Base-by-base conservation (phyloP, 352 stramenopile genomes). In the Phytophthora cactorum region DNA sequence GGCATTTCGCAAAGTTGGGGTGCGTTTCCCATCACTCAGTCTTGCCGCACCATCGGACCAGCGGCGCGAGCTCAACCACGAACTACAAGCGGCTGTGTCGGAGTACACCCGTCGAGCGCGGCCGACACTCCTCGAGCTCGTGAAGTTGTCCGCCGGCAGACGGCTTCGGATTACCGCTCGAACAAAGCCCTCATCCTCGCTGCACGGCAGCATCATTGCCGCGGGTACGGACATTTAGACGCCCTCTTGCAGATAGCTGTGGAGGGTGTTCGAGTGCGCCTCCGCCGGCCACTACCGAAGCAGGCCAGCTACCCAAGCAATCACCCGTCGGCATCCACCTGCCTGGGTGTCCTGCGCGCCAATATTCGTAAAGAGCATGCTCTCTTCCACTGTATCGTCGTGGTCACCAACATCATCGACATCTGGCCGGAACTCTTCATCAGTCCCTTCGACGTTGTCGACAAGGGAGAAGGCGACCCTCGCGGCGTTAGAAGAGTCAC, bases 331-430 rank as follows among this genome's bases (percentile, higher is more conserved):
- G 47, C 46, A 1, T 25, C 25, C 3, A 4, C 11, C 5, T 28
- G 47, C 0, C 25, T 52, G 15, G 34, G n/a, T 8, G 45, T 56
- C 32, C 27, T 63, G 3, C 32, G 32, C 31, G 3, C 25, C 25
- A 57, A 57, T 36, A 65, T 65, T 12, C 47, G 36, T 10, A 65
- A 65, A 12, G 46, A 65, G 14, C 58, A 58, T 22, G 58, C 45
- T 6, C 5, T 36, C 2, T 31, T 43, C 12, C 46, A 36, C 5
- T 58, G 36, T 6, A 22, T 65, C 6, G 58, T 58, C 2, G 34
- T 52, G 1, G 58, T 58, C 36, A 25, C 12, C 8, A 51, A 51
- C 32, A 60, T 61, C 15, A 38, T 49, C 31, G 5, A 55, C 9
- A 36, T 66, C 1, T 71, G 49, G 55, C 55, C 32, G 0, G 39